Base-by-base conservation (phyloP, 331 rosid species). In the Prunus yedoensis region DNA sequence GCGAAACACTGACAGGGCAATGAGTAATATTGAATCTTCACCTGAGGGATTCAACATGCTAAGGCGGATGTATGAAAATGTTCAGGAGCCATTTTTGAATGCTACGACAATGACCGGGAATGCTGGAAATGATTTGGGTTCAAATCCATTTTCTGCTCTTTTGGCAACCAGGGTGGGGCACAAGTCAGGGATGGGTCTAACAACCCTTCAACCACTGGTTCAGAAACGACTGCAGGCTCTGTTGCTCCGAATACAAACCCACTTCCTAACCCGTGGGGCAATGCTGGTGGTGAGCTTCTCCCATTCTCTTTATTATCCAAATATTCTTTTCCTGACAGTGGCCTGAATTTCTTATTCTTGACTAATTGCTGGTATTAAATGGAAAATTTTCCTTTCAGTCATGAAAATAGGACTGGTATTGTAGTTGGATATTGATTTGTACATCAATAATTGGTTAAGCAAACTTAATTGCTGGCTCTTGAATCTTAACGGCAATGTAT, bases 21-120 rank as follows among this genome's bases (percentile, higher is more conserved):
- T 88, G 92, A 88, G 92, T 68, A 88, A 88, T 71, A 88, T 88
- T 69, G 92, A 88, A 68, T 74, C 92, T 53, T 83, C 90, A 23
- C 92, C 92, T 9, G 92, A 88, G 83, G 92, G 92, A 35, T 88
- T 88, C 67, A 88, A 88, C 81, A 88, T 88, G 92, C 92, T 88
- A 38, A 86, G 92, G 75, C 88, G 92, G 43, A 88, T 88, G 92
- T 88, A 88, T 78, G 92, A 88, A 79, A 88, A 88, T 66, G 90
- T 88, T 65, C 92, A 88, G 83, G 92, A 88, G 70, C 92, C 92
- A 15, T 86, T 88, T 70, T 78, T 88, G 72, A 88, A 88, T 61
- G 92, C 92, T 7, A 86, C 92, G 13, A 81, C 91, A 10, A 85
- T 87, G 88, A 70, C 78, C 10, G 91, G 88, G 65, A 86, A 77